Evolutionary conservation across 345 rosid species (phyloP), one percentile per base, ranked within the genome.

Genomic region (Garcia nutans): DNA sequence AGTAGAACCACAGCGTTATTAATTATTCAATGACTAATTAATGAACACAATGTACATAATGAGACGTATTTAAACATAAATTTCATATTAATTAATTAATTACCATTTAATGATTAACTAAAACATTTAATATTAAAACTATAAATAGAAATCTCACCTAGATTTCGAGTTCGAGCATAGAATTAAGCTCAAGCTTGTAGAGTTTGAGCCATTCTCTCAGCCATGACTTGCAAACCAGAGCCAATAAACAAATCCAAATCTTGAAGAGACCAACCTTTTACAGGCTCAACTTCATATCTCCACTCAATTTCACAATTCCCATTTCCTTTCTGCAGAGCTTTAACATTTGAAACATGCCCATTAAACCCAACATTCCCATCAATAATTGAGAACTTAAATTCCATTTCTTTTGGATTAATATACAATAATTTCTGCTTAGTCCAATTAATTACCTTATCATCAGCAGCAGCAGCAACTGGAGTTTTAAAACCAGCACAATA

Each of bases 401-500:
- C 54, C 87, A 65, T 82, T 19, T 75, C 64, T 0, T 13, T 54
- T 5, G 73, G 68, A 70, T 86, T 83, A 37, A 87, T 87, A 13
- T 81, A 69, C 47, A 81, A 60, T 37, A 87, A 76, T 60, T 87
- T 82, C 80, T 89, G 85, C 77, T 83, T 83, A 2, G 86, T 84
- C 89, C 88, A 86, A 61, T 83, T 83, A 67, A 31, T 11, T 16
- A 76, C 24, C 10, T 52, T 20, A 5, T 41, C 74, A 0, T 70
- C 31, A 55, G 57, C 41, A 37, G 3, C 37, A 33, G 4, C 41
- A 37, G 76, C 75, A 17, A 82, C 80, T 0, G 85, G 90, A 47
- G 88, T 86, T 13, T 67, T 83, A 83, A 87, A 87, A n/a, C 89
- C 89, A 0, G 86, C 81, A 5, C 93, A 87, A n/a, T 76, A 84